Conservation (phyloP, 2,329 filamentous ascomycete species). For the Pseudovirgaria hyperparasitica region DNA sequence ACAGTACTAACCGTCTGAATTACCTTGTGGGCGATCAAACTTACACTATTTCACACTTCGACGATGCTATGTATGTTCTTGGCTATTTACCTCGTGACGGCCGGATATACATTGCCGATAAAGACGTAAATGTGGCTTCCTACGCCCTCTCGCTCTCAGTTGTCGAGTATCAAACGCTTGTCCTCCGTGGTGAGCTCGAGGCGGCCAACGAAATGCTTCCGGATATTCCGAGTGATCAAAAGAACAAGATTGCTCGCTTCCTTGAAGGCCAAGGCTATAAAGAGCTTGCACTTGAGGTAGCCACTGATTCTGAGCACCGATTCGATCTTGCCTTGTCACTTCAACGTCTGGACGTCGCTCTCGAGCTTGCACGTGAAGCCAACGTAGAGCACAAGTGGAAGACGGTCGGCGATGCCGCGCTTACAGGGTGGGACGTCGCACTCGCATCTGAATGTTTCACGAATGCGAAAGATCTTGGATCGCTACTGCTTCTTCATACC, state of each 20-base stretch:
- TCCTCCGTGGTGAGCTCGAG: slow-evolving; percentile 87
- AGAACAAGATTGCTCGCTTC: slow-evolving; percentile 97
- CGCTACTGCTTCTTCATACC: slow-evolving; percentile 75
- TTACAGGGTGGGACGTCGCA: slow-evolving; percentile 72
- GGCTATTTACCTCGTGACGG: slow-evolving; percentile 93
- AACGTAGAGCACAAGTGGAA: slow-evolving; percentile 98
- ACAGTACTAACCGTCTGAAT: slow-evolving; percentile 89
- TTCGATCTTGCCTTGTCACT: slow-evolving; percentile 83
- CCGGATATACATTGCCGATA: slow-evolving; percentile 89
- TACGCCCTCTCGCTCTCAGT: slow-evolving; percentile 85
- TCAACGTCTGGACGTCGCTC: slow-evolving; percentile 71
- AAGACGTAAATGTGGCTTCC: slow-evolving; percentile 84
- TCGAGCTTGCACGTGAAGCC: slow-evolving; percentile 69
- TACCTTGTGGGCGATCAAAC: slow-evolving; percentile 97
- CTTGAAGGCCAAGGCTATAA: slow-evolving; percentile 95
- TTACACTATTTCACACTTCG: slow-evolving; percentile 94
- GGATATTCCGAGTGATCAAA: slow-evolving; percentile 78
- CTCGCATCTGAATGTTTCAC: slow-evolving; percentile 89
- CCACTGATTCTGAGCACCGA: slow-evolving; percentile 89
- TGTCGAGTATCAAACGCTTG: slow-evolving; percentile 92
- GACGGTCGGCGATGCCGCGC: slow-evolving; percentile 82
- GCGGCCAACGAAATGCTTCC: slow-evolving; percentile 73
- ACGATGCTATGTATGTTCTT: slow-evolving; percentile 86
- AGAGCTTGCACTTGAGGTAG: slow-evolving; percentile 85
- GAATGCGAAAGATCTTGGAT: slow-evolving; percentile 81